A percentile compares a stretch with the other conserved stretches of the same genome.
Evolutionary conservation across 2,329 filamentous ascomycete genomes (phyloP).

Genomic region (Cladosporium sphaerospermum): DNA sequence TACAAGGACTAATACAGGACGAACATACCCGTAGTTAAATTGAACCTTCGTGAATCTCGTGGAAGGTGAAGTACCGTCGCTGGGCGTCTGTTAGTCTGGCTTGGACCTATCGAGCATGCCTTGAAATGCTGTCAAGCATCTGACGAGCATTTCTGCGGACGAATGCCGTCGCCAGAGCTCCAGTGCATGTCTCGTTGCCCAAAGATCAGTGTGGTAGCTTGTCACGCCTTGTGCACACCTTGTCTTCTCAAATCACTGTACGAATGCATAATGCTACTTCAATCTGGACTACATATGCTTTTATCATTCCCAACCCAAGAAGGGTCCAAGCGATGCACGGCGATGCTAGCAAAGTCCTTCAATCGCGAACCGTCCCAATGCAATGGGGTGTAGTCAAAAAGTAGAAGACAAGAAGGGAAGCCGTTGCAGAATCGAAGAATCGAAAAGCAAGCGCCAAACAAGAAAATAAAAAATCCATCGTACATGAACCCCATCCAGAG

Average conservation of each 20-base stretch:
- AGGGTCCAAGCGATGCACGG: not conserved
- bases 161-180: no score
- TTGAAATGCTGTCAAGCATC: no score
- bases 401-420: not conserved
- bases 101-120: no score
- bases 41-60: not conserved
- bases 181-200: no score
- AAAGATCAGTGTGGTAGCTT: no score
- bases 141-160: no score
- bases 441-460: not conserved
- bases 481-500: not conserved
- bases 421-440: not conserved
- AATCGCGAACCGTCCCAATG: not conserved
- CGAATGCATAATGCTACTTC: not conserved
- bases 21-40: constrained; percentile 1
- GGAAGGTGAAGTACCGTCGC: not conserved
- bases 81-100: no score
- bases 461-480: not conserved
- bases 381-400: no score
- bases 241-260: not conserved
- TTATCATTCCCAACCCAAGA: no score
- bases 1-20: constrained; percentile 11
- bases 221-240: no score
- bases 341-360: not conserved
- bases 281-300: no score